A percentile compares a stretch with the other conserved stretches of the same genome.
phyloP scores from a whole-genome alignment of 2,329 filamentous ascomycete species.

The Bisporella sp. region DNA sequence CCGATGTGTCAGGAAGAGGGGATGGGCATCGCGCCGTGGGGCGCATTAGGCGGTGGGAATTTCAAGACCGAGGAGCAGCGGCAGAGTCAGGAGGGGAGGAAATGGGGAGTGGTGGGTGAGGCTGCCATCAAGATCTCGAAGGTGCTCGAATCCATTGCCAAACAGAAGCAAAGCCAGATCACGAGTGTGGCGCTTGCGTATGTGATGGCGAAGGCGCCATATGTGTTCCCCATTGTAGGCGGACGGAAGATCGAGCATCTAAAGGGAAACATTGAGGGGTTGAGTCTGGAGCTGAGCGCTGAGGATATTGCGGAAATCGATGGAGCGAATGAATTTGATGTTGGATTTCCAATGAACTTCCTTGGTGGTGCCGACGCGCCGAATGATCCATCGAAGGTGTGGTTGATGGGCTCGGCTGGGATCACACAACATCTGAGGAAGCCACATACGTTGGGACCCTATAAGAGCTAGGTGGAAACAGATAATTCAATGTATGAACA shows the following conservation, averaged over 20 bases:
- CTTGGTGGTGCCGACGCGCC: constrained; percentile 38
- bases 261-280: constrained; percentile 45
- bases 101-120: constrained; percentile 33
- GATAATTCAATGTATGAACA: not conserved
- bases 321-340: constrained; percentile 7
- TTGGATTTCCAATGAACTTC: constrained; percentile 30
- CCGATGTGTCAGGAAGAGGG: constrained; percentile 51
- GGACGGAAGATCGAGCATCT: constrained; percentile 51
- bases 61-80: constrained; percentile 42
- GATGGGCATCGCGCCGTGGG: constrained; percentile 52
- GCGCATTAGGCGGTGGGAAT: constrained; percentile 41
- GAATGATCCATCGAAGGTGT: constrained; percentile 26
- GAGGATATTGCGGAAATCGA: constrained; percentile 49
- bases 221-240: constrained; percentile 41
- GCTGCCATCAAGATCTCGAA: constrained; percentile 44
- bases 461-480: not conserved
- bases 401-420: constrained; percentile 33
- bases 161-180: constrained; percentile 42
- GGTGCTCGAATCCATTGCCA: constrained; percentile 54
- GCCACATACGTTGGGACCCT: not conserved
- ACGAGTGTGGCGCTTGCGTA: constrained; percentile 49
- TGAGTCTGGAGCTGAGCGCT: constrained; percentile 40
- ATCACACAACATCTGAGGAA: constrained; percentile 44
- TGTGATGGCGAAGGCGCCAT: constrained; percentile 38
- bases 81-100: constrained; percentile 31